Conservation (phyloP, 1,284 basidiomycete genomes). For the Sanghuangporus weigelae region DNA sequence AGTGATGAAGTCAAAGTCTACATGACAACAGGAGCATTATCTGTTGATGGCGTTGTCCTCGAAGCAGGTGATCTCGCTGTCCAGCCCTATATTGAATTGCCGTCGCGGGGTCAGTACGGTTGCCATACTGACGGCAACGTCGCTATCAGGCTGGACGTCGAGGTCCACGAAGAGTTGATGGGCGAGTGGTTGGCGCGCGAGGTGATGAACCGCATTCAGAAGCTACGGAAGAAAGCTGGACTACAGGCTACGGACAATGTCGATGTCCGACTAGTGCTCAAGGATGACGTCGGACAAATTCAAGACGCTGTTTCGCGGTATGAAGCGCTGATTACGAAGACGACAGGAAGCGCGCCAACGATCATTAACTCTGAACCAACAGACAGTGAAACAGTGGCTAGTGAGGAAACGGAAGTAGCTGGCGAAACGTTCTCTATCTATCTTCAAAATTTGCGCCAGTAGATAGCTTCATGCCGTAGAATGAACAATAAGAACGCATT, state of each 20-base stretch:
- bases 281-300: slow-evolving; percentile 30
- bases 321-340: neutral
- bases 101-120: neutral
- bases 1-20: neutral
- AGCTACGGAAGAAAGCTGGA: slow-evolving; percentile 92
- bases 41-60: neutral
- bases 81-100: neutral
- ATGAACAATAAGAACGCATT: too few relatives aligned
- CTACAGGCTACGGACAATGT: slow-evolving; percentile 94
- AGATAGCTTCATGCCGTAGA: neutral
- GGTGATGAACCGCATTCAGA: slow-evolving; percentile 92
- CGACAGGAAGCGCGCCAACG: neutral
- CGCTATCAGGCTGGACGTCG: neutral
- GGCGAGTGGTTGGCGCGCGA: slow-evolving; percentile 88
- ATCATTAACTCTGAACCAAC: neutral
- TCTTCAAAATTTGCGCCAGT: neutral
- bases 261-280: slow-evolving; percentile 83
- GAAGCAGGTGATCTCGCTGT: neutral
- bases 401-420: neutral
- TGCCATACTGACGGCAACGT: neutral
- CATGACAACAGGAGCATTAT: neutral
- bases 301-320: neutral
- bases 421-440: neutral
- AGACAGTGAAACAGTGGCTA: neutral
- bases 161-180: neutral